Conservation (phyloP, 2,329 filamentous ascomycete genomes). For the Alternaria sp. region DNA sequence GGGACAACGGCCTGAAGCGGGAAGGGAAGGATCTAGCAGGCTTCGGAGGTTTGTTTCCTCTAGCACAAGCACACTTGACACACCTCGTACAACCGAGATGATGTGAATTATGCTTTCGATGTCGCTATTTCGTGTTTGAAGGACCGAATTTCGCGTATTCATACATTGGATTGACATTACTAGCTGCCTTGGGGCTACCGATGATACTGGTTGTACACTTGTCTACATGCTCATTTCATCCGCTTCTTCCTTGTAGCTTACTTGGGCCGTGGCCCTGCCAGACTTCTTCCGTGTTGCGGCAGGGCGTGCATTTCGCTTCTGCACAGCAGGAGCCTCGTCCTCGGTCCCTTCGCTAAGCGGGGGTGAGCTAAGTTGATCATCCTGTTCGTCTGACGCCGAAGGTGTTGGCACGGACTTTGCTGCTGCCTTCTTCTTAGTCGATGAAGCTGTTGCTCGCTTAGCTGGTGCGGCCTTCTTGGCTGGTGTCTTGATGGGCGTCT, state of each 20-base stretch:
- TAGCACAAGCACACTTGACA: neutral
- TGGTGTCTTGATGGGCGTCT: slow-evolving; percentile 45
- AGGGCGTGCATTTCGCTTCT: slow-evolving; percentile 32
- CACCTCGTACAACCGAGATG: neutral
- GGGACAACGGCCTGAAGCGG: slow-evolving; percentile 24
- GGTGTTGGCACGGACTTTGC: slow-evolving; percentile 53
- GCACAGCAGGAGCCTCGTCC: slow-evolving; percentile 27
- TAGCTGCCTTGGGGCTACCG: neutral
- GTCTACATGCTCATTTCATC: slow-evolving; percentile 36
- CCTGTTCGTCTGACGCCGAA: slow-evolving; percentile 49
- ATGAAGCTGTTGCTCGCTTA: slow-evolving; percentile 28
- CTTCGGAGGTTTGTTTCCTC: slow-evolving; percentile 18
- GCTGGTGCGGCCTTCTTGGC: slow-evolving; percentile 45
- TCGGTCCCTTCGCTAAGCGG: slow-evolving; percentile 49
- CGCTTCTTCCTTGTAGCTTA: slow-evolving; percentile 46
- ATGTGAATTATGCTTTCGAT: neutral
- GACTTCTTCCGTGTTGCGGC: slow-evolving; percentile 36
- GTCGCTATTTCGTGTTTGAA: slow-evolving; percentile 2
- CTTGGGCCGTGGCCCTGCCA: slow-evolving; percentile 28
- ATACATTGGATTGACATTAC: neutral
- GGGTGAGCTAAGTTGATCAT: slow-evolving; percentile 43
- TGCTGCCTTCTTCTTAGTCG: slow-evolving; percentile 47
- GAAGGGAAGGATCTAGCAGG: slow-evolving; percentile 21
- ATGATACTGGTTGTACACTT: neutral
- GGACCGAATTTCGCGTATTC: slow-evolving; percentile 3